Base-by-base conservation (phyloP, 768 basidiomycete species). In the Podaxis mareebaensis region DNA sequence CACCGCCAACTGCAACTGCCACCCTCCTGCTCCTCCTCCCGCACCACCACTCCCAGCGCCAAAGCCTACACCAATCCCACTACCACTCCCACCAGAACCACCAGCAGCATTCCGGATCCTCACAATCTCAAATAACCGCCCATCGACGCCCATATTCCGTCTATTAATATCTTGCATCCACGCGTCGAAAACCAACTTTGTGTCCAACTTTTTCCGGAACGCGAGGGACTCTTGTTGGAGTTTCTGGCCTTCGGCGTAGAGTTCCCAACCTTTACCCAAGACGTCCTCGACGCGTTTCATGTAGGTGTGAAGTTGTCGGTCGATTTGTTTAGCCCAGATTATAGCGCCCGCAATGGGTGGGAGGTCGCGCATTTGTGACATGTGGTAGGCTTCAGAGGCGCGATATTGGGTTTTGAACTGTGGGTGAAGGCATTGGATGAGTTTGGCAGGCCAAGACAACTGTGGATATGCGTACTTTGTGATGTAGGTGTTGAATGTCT, bases 271-370 rank as follows among this genome's bases (percentile, higher is more conserved):
- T 75, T 95, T 96, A 4, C 96, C 92, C 7, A 99, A 87, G 2
- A 99, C 97, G 73, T 99, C 96, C 71, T 99, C 97, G 56, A 99
- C 96, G 15, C 96, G 91, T 74, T 96, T 96, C 96, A 99, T 99
- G 79, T 99, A 98, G 0, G 94, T 89, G 63, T 91, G 82, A 2
- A 99, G 86, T 71, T 99, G 97, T 3, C 95, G 88, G 70, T 98
- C 96, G 65, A 99, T 99, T 79, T 99, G 97, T n/a, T 91, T 85
- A 0, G 97, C 96, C 97, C 97, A 99, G 69, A 96, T 94, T 74
- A 99, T 97, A 17, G 97, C 93, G 28, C 95, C 94, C 1, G 97
- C 93, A 59, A 99, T 97, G n/a, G 96, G 95, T 1, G 96, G 96
- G 10, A 99, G 82, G 74, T 99, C 97, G 26, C 97, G 93, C 88